Evolutionary conservation across 2,329 filamentous ascomycete species (phyloP).

Genomic region (Claviceps fusiformis): DNA sequence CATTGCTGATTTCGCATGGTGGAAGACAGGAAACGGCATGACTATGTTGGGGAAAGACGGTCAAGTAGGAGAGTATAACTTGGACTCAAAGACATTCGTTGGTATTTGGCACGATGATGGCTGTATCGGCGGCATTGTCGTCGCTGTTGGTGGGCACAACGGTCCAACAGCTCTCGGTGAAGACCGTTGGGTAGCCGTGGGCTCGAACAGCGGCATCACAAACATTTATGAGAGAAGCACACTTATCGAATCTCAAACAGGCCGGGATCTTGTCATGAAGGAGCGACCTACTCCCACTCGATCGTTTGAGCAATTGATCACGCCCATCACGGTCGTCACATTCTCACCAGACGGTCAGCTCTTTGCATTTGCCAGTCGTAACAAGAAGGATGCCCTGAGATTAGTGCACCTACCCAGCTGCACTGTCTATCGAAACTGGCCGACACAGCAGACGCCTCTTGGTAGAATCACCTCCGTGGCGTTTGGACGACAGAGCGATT

Average conservation of each 20-base stretch:
- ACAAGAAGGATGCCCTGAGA: slow-evolving; percentile 78
- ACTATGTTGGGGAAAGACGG: slow-evolving; percentile 75
- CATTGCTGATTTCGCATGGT: slow-evolving; percentile 87
- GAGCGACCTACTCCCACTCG: slow-evolving; percentile 58
- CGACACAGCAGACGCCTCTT: slow-evolving; percentile 76
- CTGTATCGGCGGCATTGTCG: slow-evolving; percentile 68
- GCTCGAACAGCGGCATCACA: slow-evolving; percentile 74
- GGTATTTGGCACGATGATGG: slow-evolving; percentile 85
- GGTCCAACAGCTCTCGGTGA: slow-evolving; percentile 53
- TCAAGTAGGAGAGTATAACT: slow-evolving; percentile 79
- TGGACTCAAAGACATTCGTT: slow-evolving; percentile 53
- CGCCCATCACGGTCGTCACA: slow-evolving; percentile 61
- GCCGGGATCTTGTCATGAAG: slow-evolving; percentile 39
- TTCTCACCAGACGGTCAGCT: slow-evolving; percentile 88
- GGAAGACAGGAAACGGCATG: slow-evolving; percentile 70
- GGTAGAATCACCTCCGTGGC: slow-evolving; percentile 68
- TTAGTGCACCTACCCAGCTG: slow-evolving; percentile 84
- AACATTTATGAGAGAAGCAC: slow-evolving; percentile 81
- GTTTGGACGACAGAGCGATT: slow-evolving; percentile 49
- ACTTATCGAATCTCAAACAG: slow-evolving; percentile 33
- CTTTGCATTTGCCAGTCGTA: slow-evolving; percentile 69
- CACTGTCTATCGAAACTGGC: slow-evolving; percentile 95
- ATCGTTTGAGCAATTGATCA: slow-evolving; percentile 74
- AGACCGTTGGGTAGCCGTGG: slow-evolving; percentile 80
- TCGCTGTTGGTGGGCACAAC: slow-evolving; percentile 60